phyloP scores from a whole-genome alignment of 139 green algal species.

The Penium margaritaceum region DNA sequence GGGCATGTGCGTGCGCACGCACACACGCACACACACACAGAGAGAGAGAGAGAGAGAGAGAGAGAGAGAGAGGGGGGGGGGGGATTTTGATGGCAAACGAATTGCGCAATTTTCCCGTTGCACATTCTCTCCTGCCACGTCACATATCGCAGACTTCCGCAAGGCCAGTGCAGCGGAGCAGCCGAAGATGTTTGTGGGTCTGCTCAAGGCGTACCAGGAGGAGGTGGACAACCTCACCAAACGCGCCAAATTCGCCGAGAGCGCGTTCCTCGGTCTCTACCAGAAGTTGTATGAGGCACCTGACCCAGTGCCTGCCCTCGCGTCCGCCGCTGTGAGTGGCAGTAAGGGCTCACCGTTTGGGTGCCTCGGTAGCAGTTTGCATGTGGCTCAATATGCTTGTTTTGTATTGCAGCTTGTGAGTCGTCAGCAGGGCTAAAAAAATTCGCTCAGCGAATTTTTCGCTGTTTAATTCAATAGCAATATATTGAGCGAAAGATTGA shows the following conservation, averaged over 20 bases:
- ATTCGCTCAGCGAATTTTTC: no score
- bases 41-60: no score
- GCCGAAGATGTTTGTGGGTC: conserved; percentile 50
- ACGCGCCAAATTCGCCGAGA: conserved; percentile 61
- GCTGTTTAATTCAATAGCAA: no score
- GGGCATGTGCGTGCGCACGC: background rate
- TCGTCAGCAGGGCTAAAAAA: no score
- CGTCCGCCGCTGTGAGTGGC: conserved; percentile 34
- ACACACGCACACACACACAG: no score
- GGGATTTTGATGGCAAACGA: background rate
- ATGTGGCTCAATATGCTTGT: no score
- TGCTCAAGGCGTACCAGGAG: conserved; percentile 84
- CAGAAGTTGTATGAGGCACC: conserved; percentile 84
- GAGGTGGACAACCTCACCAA: conserved; percentile 58
- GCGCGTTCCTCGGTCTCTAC: conserved; percentile 79
- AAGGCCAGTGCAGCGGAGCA: conserved; percentile 38
- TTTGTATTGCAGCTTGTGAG: no score
- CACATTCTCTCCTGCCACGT: background rate
- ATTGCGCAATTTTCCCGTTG: background rate
- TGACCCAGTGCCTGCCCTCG: conserved; percentile 70
- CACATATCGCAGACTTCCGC: conserved; percentile 38
- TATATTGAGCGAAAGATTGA: no score
- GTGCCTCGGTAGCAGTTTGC: no score
- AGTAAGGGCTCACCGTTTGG: no score
- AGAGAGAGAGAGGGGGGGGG: no score